Base-by-base conservation (phyloP, 1,284 basidiomycete species). In the Mycosarcoma mackinlayi region DNA sequence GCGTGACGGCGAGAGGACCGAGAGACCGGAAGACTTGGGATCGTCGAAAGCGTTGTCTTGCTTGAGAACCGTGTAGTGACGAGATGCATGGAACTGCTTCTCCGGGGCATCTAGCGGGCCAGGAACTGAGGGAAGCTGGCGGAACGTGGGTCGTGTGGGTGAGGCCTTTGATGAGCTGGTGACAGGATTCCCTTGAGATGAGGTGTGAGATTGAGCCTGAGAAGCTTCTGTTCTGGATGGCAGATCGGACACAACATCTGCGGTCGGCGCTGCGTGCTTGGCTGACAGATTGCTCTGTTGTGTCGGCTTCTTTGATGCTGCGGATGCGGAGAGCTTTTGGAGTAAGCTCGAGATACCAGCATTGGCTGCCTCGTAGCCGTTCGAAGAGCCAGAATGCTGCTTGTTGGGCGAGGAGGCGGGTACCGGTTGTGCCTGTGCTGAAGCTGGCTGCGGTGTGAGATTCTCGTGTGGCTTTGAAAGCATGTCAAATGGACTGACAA, bases 401-500 rank as follows among this genome's bases (percentile, higher is more conserved):
- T 41, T 16, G 1, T 30, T 19, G 6, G 33, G 9, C 1, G 24
- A 10, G 6, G 41, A n/a, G 6, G 6, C 9, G 3, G 39, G 18
- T 14, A 28, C 21, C 28, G 46, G 23, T 13, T 27, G 25, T 19
- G 46, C 21, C 35, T 34, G 48, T 24, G 54, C 33, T 19, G 31
- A 13, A 18, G 62, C 35, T 14, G 50, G 37, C 37, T 27, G 50
- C 18, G 44, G 39, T 35, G 55, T 45, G 19, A 30, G 13, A 18
- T 44, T 19, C 6, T 50, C 51, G 8, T 42, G 33, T 9, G 38
- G 49, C 11, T 48, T 50, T 11, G 62, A 42, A 13, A 67, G 64
- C 56, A 67, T 49, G 18, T 67, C 64, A 35, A 67, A 67, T 2
- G 64, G 64, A 25, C 57, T 67, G 48, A 67, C 58, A 53, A 67